phyloP scores from a whole-genome alignment of 768 basidiomycete species.

The Dacryopinax primogenitus region DNA sequence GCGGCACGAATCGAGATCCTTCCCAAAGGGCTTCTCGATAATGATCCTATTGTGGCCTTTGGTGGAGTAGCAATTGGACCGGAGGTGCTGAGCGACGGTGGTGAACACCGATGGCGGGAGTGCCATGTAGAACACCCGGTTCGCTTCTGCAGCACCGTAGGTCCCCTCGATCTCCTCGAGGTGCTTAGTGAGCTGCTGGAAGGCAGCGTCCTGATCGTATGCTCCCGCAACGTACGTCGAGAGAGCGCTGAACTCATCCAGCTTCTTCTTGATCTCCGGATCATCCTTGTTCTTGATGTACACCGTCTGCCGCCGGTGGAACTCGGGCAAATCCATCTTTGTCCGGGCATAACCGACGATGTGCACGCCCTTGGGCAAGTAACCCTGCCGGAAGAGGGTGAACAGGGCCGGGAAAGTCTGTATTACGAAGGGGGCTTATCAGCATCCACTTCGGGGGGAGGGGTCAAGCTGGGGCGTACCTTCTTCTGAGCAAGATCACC shows the following conservation, averaged over 20 bases:
- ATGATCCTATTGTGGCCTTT: slow-evolving; percentile 81
- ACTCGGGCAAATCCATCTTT: slow-evolving; percentile 79
- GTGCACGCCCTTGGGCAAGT: slow-evolving; percentile 69
- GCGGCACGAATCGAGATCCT: slow-evolving; percentile 75
- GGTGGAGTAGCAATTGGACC: slow-evolving; percentile 61
- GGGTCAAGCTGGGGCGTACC: slow-evolving; percentile 31
- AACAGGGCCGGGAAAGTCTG: slow-evolving; percentile 95
- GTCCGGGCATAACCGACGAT: slow-evolving; percentile 96
- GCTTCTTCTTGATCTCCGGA: slow-evolving; percentile 41
- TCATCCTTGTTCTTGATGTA: slow-evolving; percentile 76
- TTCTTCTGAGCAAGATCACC: slow-evolving; percentile 99
- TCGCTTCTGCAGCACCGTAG: slow-evolving; percentile 46
- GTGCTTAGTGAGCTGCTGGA: slow-evolving; percentile 60
- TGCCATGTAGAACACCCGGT: slow-evolving; percentile 93
- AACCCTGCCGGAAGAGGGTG: slow-evolving; percentile 64
- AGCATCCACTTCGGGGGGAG: not conserved
- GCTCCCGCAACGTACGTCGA: slow-evolving; percentile 74
- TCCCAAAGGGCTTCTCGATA: slow-evolving; percentile 97
- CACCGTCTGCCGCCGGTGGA: slow-evolving; percentile 66
- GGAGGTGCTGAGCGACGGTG: slow-evolving; percentile 71
- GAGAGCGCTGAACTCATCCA: slow-evolving; percentile 73
- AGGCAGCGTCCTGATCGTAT: slow-evolving; percentile 76
- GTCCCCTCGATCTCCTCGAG: slow-evolving; percentile 63
- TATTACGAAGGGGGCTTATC: not conserved
- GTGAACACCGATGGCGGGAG: slow-evolving; percentile 96